Percentiles rank a stretch among this genome's conserved stretches.
Evolutionary conservation across 2,329 filamentous ascomycete genomes (phyloP).

Genomic region (Verticillium alfalfae): DNA sequence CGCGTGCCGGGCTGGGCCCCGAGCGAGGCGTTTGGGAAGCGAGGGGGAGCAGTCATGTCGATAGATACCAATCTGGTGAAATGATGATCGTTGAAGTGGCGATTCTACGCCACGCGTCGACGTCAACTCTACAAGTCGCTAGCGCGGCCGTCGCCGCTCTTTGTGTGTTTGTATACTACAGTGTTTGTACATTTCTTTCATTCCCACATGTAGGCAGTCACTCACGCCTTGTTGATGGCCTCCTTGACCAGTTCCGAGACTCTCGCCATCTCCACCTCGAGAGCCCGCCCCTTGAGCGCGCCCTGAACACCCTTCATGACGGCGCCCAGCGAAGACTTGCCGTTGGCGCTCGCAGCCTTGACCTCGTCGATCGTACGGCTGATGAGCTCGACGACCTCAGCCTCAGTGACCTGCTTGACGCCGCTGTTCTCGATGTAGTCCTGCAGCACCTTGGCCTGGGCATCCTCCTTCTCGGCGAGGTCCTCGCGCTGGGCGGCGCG

Average conservation of each 20-base stretch:
- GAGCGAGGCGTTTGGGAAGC: not conserved
- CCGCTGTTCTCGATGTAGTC: slow-evolving; percentile 57
- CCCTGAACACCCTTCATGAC: slow-evolving; percentile 58
- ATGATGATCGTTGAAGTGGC: not conserved
- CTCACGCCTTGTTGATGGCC: slow-evolving; percentile 8
- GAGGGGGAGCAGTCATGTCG: not conserved
- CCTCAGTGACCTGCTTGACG: slow-evolving; percentile 52
- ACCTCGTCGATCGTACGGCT: slow-evolving; percentile 44
- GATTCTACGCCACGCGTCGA: not conserved
- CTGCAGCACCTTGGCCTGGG: slow-evolving; percentile 58
- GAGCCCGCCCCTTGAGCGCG: slow-evolving; percentile 55
- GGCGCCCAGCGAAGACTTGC: slow-evolving; percentile 48
- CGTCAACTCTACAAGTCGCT: not conserved
- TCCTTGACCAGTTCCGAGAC: slow-evolving; percentile 59
- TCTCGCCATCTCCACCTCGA: slow-evolving; percentile 60
- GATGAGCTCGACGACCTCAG: slow-evolving; percentile 52
- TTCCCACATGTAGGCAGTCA: no score
- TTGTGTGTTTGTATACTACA: not conserved
- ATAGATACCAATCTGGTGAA: not conserved
- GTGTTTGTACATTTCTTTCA: not conserved
- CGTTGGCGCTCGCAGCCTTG: slow-evolving; percentile 35
- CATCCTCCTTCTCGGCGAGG: slow-evolving; percentile 64
- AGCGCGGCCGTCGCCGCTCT: not conserved
- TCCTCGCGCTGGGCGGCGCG: slow-evolving; percentile 58
- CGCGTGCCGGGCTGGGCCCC: not conserved